Evolutionary conservation across 2,329 filamentous ascomycete species (phyloP), one percentile per base, ranked within the genome.

Genomic region (Trichoderma lentiforme): DNA sequence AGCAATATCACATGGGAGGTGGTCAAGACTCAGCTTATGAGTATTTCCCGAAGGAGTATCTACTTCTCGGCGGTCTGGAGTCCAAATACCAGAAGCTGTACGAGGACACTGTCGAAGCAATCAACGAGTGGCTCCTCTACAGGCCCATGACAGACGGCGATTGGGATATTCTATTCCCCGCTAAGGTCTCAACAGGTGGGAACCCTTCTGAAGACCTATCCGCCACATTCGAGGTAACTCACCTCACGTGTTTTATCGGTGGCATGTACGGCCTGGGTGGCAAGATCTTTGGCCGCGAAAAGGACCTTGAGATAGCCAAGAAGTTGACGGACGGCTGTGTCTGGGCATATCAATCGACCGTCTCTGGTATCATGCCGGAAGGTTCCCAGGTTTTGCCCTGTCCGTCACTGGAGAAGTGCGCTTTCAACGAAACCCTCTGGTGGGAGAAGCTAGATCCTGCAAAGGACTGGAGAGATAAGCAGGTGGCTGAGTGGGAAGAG

Each of bases 51-150:
- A 92, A 92, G 83, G 77, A 84, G 77, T 92, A 91, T 77, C 82
- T 96, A 14, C 86, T 97, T 6, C 87, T 97, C 2, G 93, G 93
- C 71, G 94, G 94, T 1, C 85, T 90, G 1, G 89, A 91, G 74
- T 82, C 86, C 34, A 92, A 94, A 78, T 97, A 97, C 80, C 85
- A 86, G 73, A 87, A 86, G 24, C 87, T 97, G 81, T 94, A 97
- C 78, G 85, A 91, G 72, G 88, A 88, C 71, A 87, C 90, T 4
- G 87, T 91, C 34, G 88, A 91, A 6, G 89, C 89, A 0, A 88
- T 91, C 43, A 92, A 92, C 75, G 86, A 93, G 74, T 87, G 92
- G 79, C 85, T 97, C 11, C 88, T 97, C 71, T 97, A 89, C 81
- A 88, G 91, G 6, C 94, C 94, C 0, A 92, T 96, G 89, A 87